Conservation (phyloP, 192 early-diverging fungal genomes). For the Coemansia sp. region DNA sequence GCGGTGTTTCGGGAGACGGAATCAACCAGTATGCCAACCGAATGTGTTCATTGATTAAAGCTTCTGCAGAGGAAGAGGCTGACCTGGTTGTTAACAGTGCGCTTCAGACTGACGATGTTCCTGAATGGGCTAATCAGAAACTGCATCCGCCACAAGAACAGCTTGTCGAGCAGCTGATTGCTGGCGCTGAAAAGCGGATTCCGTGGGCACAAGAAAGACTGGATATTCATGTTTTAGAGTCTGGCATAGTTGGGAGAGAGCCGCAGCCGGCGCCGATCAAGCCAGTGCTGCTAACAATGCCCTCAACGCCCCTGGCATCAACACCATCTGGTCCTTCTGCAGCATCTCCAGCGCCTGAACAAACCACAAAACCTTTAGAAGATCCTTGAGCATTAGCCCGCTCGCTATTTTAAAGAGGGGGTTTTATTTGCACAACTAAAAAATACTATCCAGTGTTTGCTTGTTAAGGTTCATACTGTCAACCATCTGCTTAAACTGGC, state of each 20-base stretch:
- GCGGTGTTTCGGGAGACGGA: conserved; percentile 44
- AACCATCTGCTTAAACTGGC: conserved; percentile 15
- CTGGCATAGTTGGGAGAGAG: conserved; percentile 22
- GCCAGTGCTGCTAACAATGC: background rate
- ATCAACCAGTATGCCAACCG: conserved; percentile 39
- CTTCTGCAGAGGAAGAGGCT: conserved; percentile 45
- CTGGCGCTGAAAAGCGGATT: conserved; percentile 44
- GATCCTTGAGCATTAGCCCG: too few relatives aligned
- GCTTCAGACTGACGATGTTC: conserved; percentile 11
- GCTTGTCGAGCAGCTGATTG: conserved; percentile 40
- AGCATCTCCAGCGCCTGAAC: too few relatives aligned
- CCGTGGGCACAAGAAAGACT: conserved; percentile 51
- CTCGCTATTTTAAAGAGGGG: too few relatives aligned
- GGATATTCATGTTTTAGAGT: conserved; percentile 44
- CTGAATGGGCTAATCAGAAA: conserved; percentile 14
- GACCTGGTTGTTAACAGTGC: conserved; percentile 43
- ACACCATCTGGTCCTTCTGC: too few relatives aligned
- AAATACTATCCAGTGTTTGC: background rate
- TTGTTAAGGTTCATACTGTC: conserved; percentile 8
- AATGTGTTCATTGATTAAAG: conserved; percentile 45
- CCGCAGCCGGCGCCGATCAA: conserved; percentile 22
- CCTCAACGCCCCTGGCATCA: too few relatives aligned
- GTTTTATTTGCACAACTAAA: too few relatives aligned
- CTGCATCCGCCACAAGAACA: conserved; percentile 15
- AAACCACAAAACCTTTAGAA: too few relatives aligned